These are phyloP conservation scores for Globisporangium lucens DNA, from an alignment of 352 stramenopile genomes.

Conservation along the genomic window DNA sequence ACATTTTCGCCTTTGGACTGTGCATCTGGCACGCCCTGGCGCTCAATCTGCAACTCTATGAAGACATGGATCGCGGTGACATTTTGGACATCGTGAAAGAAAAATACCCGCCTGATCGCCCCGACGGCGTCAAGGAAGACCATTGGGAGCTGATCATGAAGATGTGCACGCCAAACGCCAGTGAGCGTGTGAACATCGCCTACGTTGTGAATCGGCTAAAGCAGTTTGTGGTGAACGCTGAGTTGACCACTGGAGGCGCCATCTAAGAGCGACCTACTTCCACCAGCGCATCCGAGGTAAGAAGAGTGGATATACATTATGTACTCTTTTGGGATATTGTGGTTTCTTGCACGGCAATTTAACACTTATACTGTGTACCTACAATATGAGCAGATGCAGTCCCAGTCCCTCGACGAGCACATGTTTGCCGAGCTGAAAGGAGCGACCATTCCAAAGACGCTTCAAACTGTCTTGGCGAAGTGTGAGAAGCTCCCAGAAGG, in stretches of 20 bases:
- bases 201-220: not conserved
- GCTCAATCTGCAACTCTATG: not conserved
- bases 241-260: no score
- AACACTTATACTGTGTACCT: no score
- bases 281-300: no score
- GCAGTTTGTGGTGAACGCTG: not conserved
- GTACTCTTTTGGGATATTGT: no score
- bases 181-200: not conserved
- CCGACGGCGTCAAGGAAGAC: no score
- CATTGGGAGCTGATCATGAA: not conserved
- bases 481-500: not conserved
- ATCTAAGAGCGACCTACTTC: no score
- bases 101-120: no score
- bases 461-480: not conserved
- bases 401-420: not conserved
- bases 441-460: not conserved
- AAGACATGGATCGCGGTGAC: not conserved
- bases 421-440: not conserved
- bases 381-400: not conserved
- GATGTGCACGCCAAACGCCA: not conserved
- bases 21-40: not conserved
- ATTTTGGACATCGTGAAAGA: not conserved
- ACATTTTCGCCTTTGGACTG: not conserved
- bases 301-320: no score
- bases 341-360: no score